Conservation (phyloP, 345 rosid genomes). For the Eutrema japonicum region DNA sequence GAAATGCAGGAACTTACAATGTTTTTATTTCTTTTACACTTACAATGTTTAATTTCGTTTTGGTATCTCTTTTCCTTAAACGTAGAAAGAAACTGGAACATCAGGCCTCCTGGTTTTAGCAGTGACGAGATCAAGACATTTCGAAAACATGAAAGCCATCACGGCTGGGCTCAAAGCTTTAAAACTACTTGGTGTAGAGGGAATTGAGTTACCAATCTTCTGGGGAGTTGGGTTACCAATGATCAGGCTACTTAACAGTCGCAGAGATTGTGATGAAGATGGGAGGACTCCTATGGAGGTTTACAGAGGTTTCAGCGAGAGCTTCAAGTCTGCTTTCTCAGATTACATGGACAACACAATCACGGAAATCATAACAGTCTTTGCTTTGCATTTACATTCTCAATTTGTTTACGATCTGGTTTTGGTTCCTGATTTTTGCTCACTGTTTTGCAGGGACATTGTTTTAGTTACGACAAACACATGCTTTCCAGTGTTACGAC, state of each 20-base stretch:
- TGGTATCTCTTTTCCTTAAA: too few species aligned
- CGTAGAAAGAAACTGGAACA: too few species aligned
- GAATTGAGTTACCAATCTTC: slow-evolving; percentile 89
- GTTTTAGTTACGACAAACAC: too few species aligned
- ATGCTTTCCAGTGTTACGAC: too few species aligned
- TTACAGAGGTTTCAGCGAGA: slow-evolving; percentile 68
- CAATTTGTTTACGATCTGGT: too few species aligned
- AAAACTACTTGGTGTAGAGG: slow-evolving; percentile 83
- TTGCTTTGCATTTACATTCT: slow-evolving; percentile 4
- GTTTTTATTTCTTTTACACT: too few species aligned
- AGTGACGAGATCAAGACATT: too few species aligned
- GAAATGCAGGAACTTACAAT: too few species aligned
- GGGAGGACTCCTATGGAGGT: slow-evolving; percentile 83
- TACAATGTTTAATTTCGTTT: too few species aligned
- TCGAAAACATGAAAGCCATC: slow-evolving; percentile 74
- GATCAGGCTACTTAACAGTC: slow-evolving; percentile 80
- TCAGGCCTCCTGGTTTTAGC: too few species aligned
- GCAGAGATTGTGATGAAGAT: slow-evolving; percentile 75
- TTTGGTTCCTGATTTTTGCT: too few species aligned
- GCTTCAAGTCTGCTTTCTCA: slow-evolving; percentile 75
- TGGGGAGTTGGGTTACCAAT: slow-evolving; percentile 97
- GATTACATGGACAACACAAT: slow-evolving; percentile 72
- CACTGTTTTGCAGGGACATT: too few species aligned
- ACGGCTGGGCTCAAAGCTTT: slow-evolving; percentile 82
- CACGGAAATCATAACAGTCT: slow-evolving; percentile 46